Evolutionary conservation across 208 protist species (phyloP), one percentile per base, ranked within the genome.

Genomic region (Porcisia deanei): DNA sequence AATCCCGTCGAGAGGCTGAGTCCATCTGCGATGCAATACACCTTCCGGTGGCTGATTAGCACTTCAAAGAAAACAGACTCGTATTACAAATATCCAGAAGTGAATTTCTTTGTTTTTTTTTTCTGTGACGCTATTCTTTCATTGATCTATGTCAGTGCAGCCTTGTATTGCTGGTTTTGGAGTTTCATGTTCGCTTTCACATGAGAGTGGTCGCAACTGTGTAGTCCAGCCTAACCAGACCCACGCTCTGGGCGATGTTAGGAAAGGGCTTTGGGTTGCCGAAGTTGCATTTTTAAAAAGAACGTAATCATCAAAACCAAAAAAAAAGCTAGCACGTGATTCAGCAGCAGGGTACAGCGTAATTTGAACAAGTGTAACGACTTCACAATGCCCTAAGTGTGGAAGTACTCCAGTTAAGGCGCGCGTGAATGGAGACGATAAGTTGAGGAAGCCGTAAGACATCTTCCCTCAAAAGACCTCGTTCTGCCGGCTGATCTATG

Each of bases 221-320:
- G 6, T 68, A 58, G 37, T 81, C 71, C 3, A 82, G 18, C 63
- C 72, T 72, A 47, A 92, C 67, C 34, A 87, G 52, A 4, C 71
- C 67, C 22, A 83, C 79, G 20, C 72, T 59, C 30, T 80, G n/a
- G 1, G 81, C 73, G 7, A 81, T 84, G 54, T 61, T 37, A 1
- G 85, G 88, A 57, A 89, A 92, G 8, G 88, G 64, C 25, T 65
- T 79, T 20, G 85, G 83, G 57, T 90, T 87, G 3, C 90, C 75
- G 43, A 81, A 87, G 39, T 43, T 79, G 75, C 88, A 90, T 45
- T 88, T 52, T 61, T 9, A 87, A 72, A 66, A 84, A 43, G 3
- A 88, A 80, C 34, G 60, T 63, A 4, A 66, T 69, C 6, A 81
- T 47, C 25, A 90, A 59, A 64, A 86, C 47, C 47, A 22, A 1